phyloP scores from a whole-genome alignment of 352 stramenopile species.

The Blastocystis hominis region DNA sequence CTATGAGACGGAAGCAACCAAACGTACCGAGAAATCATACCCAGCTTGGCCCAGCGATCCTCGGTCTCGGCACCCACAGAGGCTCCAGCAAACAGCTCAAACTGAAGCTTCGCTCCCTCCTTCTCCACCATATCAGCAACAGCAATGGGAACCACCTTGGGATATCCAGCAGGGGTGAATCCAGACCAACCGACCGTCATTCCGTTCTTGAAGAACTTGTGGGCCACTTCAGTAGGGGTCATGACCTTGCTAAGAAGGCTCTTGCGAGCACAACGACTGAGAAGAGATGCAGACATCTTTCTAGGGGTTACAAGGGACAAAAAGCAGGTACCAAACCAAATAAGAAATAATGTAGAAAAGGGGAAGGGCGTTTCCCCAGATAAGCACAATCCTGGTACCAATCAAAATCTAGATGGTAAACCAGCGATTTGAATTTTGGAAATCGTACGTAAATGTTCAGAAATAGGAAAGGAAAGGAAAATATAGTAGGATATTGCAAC shows the following conservation, averaged over 20 bases:
- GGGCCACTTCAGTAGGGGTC: conserved; percentile 43
- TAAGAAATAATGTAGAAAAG: neutral
- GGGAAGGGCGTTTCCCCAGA: neutral
- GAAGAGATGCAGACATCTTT: conserved; percentile 53
- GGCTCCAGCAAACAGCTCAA: conserved; percentile 49
- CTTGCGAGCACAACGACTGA: conserved; percentile 52
- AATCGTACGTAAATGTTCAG: no score
- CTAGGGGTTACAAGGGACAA: neutral
- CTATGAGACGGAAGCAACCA: neutral
- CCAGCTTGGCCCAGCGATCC: conserved; percentile 57
- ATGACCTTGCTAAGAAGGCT: conserved; percentile 53
- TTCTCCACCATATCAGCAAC: conserved; percentile 56
- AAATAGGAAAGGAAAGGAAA: no score
- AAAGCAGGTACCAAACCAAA: neutral
- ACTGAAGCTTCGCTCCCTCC: conserved; percentile 45
- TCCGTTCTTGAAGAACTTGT: conserved; percentile 57
- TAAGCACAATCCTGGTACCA: neutral
- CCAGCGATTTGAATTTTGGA: no score
- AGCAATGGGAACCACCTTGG: conserved; percentile 57
- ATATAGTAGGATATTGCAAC: no score
- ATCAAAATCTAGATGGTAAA: no score
- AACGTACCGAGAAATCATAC: conserved; percentile 49
- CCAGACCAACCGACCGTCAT: conserved; percentile 52
- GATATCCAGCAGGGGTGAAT: conserved; percentile 58
- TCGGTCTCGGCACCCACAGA: conserved; percentile 56